phyloP scores from a whole-genome alignment of 176 grass and related monocot species.

The Sorghum bicolor region DNA sequence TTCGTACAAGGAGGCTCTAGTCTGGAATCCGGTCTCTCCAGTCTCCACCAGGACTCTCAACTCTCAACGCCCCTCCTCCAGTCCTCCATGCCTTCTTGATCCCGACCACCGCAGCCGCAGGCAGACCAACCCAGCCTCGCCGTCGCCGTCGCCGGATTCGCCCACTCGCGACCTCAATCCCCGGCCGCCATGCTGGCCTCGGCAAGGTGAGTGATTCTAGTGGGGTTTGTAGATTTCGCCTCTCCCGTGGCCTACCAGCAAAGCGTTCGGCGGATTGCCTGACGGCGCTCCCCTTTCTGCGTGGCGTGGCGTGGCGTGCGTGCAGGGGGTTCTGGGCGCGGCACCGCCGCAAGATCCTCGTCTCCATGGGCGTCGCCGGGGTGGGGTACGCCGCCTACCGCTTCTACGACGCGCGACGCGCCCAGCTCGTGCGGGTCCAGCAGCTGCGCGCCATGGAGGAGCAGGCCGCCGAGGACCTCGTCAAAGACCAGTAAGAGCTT shows the following conservation, averaged over 20 bases:
- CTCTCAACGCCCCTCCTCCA: not conserved
- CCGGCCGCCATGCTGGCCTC: conserved; percentile 25
- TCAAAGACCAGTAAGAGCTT: conserved; percentile 46
- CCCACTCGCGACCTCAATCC: not conserved
- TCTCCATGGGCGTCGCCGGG: conserved; percentile 39
- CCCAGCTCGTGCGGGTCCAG: conserved; percentile 38
- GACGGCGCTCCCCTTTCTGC: not conserved
- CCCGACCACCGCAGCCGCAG: not conserved
- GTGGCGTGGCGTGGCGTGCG: not conserved
- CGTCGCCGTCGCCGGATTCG: not conserved
- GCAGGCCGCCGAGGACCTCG: conserved; percentile 36
- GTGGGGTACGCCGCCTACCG: conserved; percentile 48
- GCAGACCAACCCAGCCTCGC: not conserved
- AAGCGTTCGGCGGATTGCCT: conserved; percentile 25
- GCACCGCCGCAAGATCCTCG: conserved; percentile 48
- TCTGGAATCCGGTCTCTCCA: not conserved
- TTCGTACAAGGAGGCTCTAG: not conserved
- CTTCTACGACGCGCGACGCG: conserved; percentile 36
- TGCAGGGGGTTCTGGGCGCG: conserved; percentile 50
- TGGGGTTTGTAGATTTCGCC: not conserved
- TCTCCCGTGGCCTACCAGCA: not conserved
- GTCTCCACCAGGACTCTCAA: not conserved
- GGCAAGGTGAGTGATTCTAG: not conserved
- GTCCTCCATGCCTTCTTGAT: conserved; percentile 11
- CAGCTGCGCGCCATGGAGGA: conserved; percentile 36